Base-by-base conservation (phyloP, 331 rosid species). In the Erythrophleum ivorense region DNA sequence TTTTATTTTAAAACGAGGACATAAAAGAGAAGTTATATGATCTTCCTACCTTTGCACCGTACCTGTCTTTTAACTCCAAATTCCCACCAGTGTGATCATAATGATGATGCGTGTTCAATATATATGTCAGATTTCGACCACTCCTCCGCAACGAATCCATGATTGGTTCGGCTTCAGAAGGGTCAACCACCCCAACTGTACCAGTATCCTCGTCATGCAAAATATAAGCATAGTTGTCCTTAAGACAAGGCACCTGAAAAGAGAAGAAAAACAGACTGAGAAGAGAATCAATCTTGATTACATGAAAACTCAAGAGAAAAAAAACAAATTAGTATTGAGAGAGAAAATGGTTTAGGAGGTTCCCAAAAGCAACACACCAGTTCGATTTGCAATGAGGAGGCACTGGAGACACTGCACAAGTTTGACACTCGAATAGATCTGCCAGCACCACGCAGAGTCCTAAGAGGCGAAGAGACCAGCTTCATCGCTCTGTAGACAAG, bases 61-160 rank as follows among this genome's bases (percentile, higher is more conserved):
- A 94, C 88, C 87, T 94, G 80, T 89, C 90, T 85, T 94, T 94
- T 72, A 94, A 83, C 85, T 92, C 97, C 6, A 78, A 88, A 83
- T 94, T 94, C 71, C 98, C 98, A 76, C 98, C 98, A 7, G 97
- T 92, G 89, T 94, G 98, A 88, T 94, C 98, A 55, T 86, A 87
- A 88, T 94, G 97, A 86, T 92, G 98, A 85, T 94, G 98, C 21
- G 98, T 94, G 82, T 94, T 94, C 73, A 94, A 86, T 79, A 94
- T 94, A 84, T 94, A 94, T 46, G 91, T 92, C 88, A 94, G 89
- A 86, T 94, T 94, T 67, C 91, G 78, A 80, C 92, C 91, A 84
- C 82, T 90, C 92, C 69, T 90, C 71, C 90, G 87, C 85, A 94
- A 86, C 34, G 92, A 94, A 84, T 92, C 91, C 40, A 92, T 90